phyloP scores from a whole-genome alignment of 2,329 filamentous ascomycete genomes.

The Fusarium dlaminii region DNA sequence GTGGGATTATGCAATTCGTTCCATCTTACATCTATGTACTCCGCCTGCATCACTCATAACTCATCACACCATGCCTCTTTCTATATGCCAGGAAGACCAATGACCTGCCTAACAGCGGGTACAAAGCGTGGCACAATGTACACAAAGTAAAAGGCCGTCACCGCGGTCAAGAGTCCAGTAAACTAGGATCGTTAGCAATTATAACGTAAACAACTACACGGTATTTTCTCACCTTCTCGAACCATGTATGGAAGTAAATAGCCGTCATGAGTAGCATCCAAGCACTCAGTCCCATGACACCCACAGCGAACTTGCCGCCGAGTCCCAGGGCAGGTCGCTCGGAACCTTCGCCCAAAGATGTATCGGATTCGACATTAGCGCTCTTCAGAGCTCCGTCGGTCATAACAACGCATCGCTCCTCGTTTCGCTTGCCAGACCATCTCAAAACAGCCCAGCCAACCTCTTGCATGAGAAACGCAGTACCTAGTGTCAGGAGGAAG shows the following conservation, averaged over 20 bases:
- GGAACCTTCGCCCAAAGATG: slow-evolving; percentile 34
- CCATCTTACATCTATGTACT: slow-evolving; percentile 12
- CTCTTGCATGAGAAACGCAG: slow-evolving; percentile 84
- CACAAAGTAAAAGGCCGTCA: slow-evolving; percentile 57
- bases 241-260: slow-evolving; percentile 98
- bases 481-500: slow-evolving; percentile 88
- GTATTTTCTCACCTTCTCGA: slow-evolving; percentile 82
- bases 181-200: slow-evolving; percentile 52
- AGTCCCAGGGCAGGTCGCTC: slow-evolving; percentile 52
- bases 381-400: slow-evolving; percentile 72
- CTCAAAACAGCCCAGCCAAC: slow-evolving; percentile 67
- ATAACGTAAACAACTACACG: fast-evolving
- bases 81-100: slow-evolving; percentile 64
- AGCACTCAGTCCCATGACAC: slow-evolving; percentile 75
- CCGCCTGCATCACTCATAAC: slow-evolving; percentile 13
- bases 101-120: slow-evolving; percentile 54
- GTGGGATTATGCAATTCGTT: not conserved
- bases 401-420: slow-evolving; percentile 74
- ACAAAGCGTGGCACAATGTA: slow-evolving; percentile 64
- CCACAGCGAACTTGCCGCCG: slow-evolving; percentile 65
- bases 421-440: slow-evolving; percentile 54
- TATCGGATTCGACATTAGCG: slow-evolving; percentile 59
- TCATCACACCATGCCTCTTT: slow-evolving; percentile 1
- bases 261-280: slow-evolving; percentile 99
- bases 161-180: slow-evolving; percentile 62